Base-by-base conservation (phyloP, 2,329 filamentous ascomycete species). In the Sporothrix phasma region DNA sequence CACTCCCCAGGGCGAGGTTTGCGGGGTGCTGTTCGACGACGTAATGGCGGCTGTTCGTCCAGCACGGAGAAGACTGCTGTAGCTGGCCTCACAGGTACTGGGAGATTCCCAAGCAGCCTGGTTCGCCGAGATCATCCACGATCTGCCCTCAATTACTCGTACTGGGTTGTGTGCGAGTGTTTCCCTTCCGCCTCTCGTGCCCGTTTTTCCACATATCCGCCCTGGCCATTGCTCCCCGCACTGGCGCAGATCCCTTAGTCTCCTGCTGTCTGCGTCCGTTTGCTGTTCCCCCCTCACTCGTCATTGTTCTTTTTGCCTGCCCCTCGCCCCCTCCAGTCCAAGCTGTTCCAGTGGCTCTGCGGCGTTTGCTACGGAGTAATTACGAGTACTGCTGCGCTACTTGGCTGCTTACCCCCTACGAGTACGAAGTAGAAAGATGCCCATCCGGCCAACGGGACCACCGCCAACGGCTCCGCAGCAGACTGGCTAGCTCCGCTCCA, bases 381-480 rank as follows among this genome's bases (percentile, higher is more conserved):
- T n/a, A n/a, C n/a, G n/a, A n/a, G n/a, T n/a, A n/a, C n/a, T n/a
- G n/a, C n/a, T n/a, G n/a, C n/a, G 15, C 10, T 13, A 15, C 49
- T 17, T 22, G 7, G n/a, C 49, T 54, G 49, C 49, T 37, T 37
- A 54, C 22, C 49, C 31, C 29, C 49, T 56, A n/a, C n/a, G n/a
- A n/a, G n/a, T n/a, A n/a, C n/a, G n/a, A n/a, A n/a, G n/a, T n/a
- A 39, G 51, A 56, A 24, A 19, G 31, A 10, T 56, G 31, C 31
- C 51, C 31, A 5, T 24, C 51, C 51, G 51, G 51, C 39, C 51
- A 19, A 61, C 58, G 43, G 39, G 41, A 43, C 43, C 58, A 41
- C 22, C 43, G 13, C 24, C 34, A 53, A 64, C 63, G 63, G 63
- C 63, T 64, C 63, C 63, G 63, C 63, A 64, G 46, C 62, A 43